Conservation (phyloP, 164 flowering plant species). For the Dillenia turbinata region DNA sequence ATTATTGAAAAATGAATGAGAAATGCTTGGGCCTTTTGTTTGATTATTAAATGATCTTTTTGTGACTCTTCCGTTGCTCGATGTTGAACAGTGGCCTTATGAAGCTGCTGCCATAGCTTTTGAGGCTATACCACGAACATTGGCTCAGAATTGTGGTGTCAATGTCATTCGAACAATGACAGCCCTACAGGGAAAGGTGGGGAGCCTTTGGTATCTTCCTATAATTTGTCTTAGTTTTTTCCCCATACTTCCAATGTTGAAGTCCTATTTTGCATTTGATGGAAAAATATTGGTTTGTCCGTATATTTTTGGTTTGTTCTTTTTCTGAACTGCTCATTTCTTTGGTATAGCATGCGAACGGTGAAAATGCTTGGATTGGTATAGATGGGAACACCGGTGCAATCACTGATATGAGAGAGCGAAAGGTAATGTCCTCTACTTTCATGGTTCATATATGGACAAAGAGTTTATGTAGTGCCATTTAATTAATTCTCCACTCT, state of each 20-base stretch:
- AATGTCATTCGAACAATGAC: conserved; percentile 95
- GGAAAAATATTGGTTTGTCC: neutral
- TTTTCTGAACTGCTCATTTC: neutral
- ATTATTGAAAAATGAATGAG: neutral
- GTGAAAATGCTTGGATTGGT: conserved; percentile 94
- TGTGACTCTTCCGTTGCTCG: no score
- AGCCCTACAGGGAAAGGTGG: conserved; percentile 92
- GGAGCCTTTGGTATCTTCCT: neutral
- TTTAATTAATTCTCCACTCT: no score
- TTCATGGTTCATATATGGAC: no score
- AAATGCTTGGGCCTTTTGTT: neutral
- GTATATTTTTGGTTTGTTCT: neutral
- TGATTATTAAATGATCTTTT: neutral
- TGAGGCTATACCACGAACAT: conserved; percentile 96
- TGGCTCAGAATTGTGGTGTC: conserved; percentile 96
- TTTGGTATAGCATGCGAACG: conserved; percentile 78
- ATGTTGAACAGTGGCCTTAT: conserved; percentile 83
- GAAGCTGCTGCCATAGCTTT: conserved; percentile 99
- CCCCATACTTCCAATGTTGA: no score
- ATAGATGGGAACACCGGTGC: conserved; percentile 93
- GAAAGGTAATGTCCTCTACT: conserved; percentile 38
- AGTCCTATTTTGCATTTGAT: neutral
- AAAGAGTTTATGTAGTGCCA: no score
- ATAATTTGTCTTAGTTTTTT: neutral
- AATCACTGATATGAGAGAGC: conserved; percentile 82